Percentiles rank a stretch among this genome's conserved stretches.
Evolutionary conservation across 495 filamentous ascomycete genomes (phyloP).

Genomic region (Coniosporium apollinis): DNA sequence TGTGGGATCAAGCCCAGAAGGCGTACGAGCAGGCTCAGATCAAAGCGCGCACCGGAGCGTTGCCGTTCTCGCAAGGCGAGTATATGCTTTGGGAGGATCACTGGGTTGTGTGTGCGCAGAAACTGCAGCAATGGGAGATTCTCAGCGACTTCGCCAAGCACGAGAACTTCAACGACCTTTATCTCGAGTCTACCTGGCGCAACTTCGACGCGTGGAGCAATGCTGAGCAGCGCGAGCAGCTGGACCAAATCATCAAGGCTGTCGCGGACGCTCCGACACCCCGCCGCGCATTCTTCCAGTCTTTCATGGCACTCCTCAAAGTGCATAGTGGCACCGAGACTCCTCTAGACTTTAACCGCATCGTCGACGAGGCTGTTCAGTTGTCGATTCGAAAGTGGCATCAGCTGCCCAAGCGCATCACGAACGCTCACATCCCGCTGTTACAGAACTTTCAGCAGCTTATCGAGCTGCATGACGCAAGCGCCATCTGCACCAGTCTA

Average conservation of each 20-base stretch:
- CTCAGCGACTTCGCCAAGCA: constrained; percentile 96
- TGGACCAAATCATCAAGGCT: constrained; percentile 82
- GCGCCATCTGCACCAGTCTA: constrained; percentile 81
- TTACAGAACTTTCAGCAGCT: constrained; percentile 96
- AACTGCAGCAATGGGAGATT: constrained; percentile 97
- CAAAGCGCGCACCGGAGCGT: constrained; percentile 80
- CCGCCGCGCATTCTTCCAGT: constrained; percentile 85
- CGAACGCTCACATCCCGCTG: constrained; percentile 87
- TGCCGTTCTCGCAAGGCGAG: constrained; percentile 90
- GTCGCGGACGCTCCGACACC: constrained; percentile 95
- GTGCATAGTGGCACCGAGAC: constrained; percentile 59
- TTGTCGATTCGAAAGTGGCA: constrained; percentile 96
- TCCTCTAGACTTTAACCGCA: constrained; percentile 60
- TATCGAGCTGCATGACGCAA: constrained; percentile 96
- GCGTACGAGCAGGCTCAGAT: constrained; percentile 94
- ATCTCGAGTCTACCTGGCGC: constrained; percentile 87
- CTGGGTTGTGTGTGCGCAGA: constrained; percentile 93
- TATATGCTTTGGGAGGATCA: constrained; percentile 99
- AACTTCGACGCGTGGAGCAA: constrained; percentile 84
- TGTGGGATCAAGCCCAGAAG: constrained; percentile 96
- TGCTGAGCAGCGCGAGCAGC: constrained; percentile 65
- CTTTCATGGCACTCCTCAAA: constrained; percentile 91
- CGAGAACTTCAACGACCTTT: constrained; percentile 95
- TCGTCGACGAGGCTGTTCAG: constrained; percentile 93
- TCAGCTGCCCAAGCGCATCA: constrained; percentile 80